Conservation (phyloP, 176 grass and related monocot genomes). For the Ananas comosus region DNA sequence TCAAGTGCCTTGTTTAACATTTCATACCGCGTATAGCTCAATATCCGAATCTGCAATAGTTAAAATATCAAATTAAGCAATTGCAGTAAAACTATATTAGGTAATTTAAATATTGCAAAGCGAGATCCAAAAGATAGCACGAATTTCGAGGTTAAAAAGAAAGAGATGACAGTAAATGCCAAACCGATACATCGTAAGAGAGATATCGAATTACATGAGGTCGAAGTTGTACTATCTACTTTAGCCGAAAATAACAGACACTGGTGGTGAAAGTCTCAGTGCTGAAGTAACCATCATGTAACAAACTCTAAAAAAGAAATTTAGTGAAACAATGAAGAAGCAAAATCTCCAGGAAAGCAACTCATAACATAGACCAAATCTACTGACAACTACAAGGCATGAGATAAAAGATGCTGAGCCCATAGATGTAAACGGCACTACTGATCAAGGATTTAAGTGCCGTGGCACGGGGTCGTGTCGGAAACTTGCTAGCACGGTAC, state of each 20-base stretch:
- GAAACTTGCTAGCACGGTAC: no score
- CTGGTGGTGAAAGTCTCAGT: no score
- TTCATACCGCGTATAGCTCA: conserved; percentile 80
- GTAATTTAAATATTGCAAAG: not conserved
- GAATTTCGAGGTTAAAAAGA: not conserved
- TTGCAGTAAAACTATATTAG: not conserved
- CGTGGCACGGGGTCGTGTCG: no score
- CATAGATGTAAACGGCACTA: not conserved
- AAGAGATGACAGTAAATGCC: not conserved
- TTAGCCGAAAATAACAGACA: no score
- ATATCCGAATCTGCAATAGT: conserved; percentile 62
- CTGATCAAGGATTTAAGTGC: no score
- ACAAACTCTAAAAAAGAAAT: not conserved
- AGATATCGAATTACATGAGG: not conserved
- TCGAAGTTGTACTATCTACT: no score
- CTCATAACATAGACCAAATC: not conserved
- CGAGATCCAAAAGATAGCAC: not conserved
- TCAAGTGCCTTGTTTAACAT: conserved; percentile 89
- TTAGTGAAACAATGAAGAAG: not conserved
- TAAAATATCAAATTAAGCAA: not conserved
- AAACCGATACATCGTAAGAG: not conserved
- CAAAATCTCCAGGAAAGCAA: not conserved
- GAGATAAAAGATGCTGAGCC: not conserved
- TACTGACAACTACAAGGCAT: not conserved
- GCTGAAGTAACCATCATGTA: no score